Conservation (phyloP, 2,329 filamentous ascomycete species). For the Cladosporium sp. region DNA sequence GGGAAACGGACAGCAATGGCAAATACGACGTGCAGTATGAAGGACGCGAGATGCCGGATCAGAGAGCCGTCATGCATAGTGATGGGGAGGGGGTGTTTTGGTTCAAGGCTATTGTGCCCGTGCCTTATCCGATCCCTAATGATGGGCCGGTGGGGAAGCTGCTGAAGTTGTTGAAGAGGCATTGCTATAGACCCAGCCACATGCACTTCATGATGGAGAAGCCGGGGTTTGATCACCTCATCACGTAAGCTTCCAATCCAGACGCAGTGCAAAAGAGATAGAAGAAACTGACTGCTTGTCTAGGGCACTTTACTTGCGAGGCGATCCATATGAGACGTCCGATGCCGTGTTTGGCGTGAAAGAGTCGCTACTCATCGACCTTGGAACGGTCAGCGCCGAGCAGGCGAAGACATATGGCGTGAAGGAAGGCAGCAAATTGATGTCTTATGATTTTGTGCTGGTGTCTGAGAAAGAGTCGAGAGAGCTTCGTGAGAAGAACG, state of each 20-base stretch:
- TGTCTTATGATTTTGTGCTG: conserved; percentile 69
- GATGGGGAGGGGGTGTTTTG: conserved; percentile 73
- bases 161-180: conserved; percentile 62
- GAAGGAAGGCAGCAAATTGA: conserved; percentile 54
- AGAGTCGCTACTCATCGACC: conserved; percentile 68
- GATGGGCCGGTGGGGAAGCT: conserved; percentile 79
- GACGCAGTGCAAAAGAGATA: background rate
- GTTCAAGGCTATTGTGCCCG: conserved; percentile 81
- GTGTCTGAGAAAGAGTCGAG: conserved; percentile 67
- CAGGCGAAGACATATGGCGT: conserved; percentile 60
- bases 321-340: conserved; percentile 75
- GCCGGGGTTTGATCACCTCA: conserved; percentile 70
- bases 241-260: conserved; percentile 60
- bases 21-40: conserved; percentile 79
- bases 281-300: conserved; percentile 15
- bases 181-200: conserved; percentile 72
- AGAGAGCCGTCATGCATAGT: conserved; percentile 65
- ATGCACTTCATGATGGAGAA: conserved; percentile 90
- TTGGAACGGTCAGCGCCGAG: conserved; percentile 49
- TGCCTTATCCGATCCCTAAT: conserved; percentile 79
- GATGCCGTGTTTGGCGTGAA: conserved; percentile 89
- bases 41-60: conserved; percentile 61
- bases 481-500: conserved; percentile 61
- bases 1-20: conserved; percentile 79
- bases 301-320: conserved; percentile 71